Evolutionary conservation across 148 eudicot species (phyloP).

Genomic region (Camellia japonica): DNA sequence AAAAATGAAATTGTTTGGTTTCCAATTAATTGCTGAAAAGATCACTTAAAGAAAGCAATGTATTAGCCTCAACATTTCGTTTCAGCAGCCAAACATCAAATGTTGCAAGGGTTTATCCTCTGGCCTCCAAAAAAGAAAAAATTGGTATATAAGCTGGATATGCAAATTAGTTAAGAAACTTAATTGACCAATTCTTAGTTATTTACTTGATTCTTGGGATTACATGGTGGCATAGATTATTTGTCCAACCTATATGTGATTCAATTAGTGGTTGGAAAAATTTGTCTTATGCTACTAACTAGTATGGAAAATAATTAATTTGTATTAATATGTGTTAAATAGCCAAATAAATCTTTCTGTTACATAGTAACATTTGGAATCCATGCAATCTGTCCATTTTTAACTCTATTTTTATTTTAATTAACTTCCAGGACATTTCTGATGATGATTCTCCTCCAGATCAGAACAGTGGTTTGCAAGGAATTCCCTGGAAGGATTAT

Average conservation of each 20-base stretch:
- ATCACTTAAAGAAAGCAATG: too few relatives aligned
- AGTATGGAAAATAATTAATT: conserved; percentile 14
- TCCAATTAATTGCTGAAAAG: too few relatives aligned
- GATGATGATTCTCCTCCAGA: conserved; percentile 48
- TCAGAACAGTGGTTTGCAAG: conserved; percentile 59
- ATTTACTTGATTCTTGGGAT: not conserved
- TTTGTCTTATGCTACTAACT: not conserved
- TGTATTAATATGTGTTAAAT: conserved; percentile 12
- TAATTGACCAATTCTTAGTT: not conserved
- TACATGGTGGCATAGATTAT: not conserved
- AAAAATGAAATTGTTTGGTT: not conserved
- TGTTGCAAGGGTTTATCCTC: not conserved
- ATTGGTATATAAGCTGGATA: not conserved
- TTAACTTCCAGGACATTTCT: conserved; percentile 47
- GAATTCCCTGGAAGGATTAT: conserved; percentile 83
- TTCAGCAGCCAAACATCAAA: not conserved
- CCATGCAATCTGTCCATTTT: conserved; percentile 10
- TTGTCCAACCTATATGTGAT: not conserved
- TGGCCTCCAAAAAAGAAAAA: not conserved
- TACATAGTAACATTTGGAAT: conserved; percentile 14
- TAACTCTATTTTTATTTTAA: not conserved
- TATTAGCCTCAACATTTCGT: not conserved
- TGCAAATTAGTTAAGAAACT: not conserved
- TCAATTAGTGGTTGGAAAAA: not conserved
- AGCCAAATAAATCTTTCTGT: conserved; percentile 1